These are phyloP conservation scores for Candida andamanensis DNA, from an alignment of 805 yeast genomes.

Conservation along the genomic window DNA sequence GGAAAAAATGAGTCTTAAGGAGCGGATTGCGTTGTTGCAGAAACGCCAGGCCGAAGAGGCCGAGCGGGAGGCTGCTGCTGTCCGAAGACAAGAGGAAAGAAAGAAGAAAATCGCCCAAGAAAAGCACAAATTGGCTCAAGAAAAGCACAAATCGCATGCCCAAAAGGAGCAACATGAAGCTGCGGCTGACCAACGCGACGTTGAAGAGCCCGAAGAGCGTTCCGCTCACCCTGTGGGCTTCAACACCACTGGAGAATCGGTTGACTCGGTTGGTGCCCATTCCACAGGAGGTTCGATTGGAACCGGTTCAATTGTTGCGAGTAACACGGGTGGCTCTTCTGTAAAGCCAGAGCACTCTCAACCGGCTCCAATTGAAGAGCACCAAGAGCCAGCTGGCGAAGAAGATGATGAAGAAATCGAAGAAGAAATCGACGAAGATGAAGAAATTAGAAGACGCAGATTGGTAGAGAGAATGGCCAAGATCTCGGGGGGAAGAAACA, in stretches of 20 bases:
- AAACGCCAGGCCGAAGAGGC: conserved; percentile 77
- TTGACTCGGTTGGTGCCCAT: conserved; percentile 24
- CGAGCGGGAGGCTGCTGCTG: conserved; percentile 59
- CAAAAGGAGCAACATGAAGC: conserved; percentile 10
- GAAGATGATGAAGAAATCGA: conserved; percentile 48
- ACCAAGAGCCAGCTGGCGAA: conserved; percentile 9
- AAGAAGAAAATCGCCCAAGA: conserved; percentile 38
- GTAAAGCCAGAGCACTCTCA: conserved; percentile 1
- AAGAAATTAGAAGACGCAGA: conserved; percentile 68
- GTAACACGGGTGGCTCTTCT: neutral
- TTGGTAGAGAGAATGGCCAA: conserved; percentile 95
- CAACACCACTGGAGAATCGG: conserved; percentile 4
- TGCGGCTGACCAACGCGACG: conserved; percentile 9
- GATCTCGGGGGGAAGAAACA: conserved; percentile 78
- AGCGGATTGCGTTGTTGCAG: conserved; percentile 79
- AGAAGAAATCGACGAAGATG: conserved; percentile 64
- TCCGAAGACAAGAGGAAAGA: conserved; percentile 47
- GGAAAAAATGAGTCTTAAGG: conserved; percentile 76
- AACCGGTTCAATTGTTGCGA: neutral
- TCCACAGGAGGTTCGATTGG: too few species aligned
- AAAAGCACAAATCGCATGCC: conserved; percentile 10
- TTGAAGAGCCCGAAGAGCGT: conserved; percentile 5
- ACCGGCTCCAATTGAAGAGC: conserved; percentile 2
- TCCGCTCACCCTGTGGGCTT: conserved; percentile 1
- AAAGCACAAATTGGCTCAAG: conserved; percentile 14